A percentile compares a stretch with the other conserved stretches of the same genome.
Conservation (phyloP, 2,329 filamentous ascomycete genomes). For the Emergomyces africanus region DNA sequence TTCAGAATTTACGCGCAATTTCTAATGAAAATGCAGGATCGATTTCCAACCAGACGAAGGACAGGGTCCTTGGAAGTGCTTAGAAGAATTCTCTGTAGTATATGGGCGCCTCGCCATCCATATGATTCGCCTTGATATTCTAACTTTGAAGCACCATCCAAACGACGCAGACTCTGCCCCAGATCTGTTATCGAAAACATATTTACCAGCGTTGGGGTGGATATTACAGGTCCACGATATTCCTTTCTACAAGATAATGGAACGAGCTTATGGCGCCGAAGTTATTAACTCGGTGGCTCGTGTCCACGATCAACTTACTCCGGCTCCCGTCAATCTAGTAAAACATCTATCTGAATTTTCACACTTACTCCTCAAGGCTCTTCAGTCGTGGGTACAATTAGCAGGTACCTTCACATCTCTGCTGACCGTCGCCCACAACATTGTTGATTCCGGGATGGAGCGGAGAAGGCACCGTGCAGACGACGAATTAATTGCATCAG, state of each 20-base stretch:
- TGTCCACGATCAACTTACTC: constrained; percentile 18
- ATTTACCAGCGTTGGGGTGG: constrained; percentile 24
- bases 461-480: constrained; percentile 14
- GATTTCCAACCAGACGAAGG: constrained; percentile 22
- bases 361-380: constrained; percentile 16
- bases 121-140: constrained; percentile 28
- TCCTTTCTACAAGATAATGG: constrained; percentile 26
- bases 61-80: constrained; percentile 16
- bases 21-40: constrained; percentile 12
- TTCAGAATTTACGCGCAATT: not conserved
- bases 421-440: constrained; percentile 15
- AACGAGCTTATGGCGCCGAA: constrained; percentile 19
- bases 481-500: constrained; percentile 12
- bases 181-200: constrained; percentile 22
- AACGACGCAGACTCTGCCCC: constrained; percentile 18
- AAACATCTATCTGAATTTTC: constrained; percentile 19
- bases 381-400: constrained; percentile 19
- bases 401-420: constrained; percentile 13
- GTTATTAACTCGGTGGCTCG: constrained; percentile 17
- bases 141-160: constrained; percentile 18
- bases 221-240: constrained; percentile 21
- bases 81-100: constrained; percentile 31
- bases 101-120: constrained; percentile 30
- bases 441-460: constrained; percentile 21
- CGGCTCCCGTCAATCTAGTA: constrained; percentile 16